Percentiles rank a stretch among this genome's conserved stretches.
Conservation (phyloP, 768 basidiomycete species). For the Austroboletus eburneus region DNA sequence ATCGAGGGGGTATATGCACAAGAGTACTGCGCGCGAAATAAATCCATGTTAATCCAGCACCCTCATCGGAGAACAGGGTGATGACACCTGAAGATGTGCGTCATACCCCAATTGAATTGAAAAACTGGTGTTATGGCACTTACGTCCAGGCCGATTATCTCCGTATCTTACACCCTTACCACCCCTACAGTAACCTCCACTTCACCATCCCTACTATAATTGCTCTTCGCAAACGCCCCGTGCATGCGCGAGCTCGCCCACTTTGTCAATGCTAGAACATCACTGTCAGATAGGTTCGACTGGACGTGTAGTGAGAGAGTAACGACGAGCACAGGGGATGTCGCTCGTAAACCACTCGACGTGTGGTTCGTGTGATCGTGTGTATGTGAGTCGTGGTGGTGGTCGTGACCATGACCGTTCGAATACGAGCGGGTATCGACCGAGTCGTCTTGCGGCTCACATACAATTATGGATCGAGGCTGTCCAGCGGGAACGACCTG, state of each 20-base stretch:
- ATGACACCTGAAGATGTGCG: background rate
- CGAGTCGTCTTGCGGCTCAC: background rate
- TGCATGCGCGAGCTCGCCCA: constrained; percentile 74
- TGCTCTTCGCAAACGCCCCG: constrained; percentile 43
- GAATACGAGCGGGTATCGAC: background rate
- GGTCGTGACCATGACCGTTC: constrained; percentile 15
- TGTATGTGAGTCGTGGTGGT: constrained; percentile 6
- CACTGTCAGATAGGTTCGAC: constrained; percentile 61
- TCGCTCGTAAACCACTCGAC: background rate
- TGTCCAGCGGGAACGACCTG: constrained; percentile 58
- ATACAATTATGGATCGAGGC: constrained; percentile 9
- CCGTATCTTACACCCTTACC: constrained; percentile 47
- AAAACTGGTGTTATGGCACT: constrained; percentile 1
- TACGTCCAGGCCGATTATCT: constrained; percentile 3
- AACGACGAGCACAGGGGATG: constrained; percentile 54
- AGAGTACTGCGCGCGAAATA: constrained; percentile 2
- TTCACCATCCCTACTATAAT: constrained; percentile 32
- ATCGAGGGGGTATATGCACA: constrained; percentile 14
- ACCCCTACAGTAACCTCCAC: constrained; percentile 74
- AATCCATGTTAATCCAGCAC: constrained; percentile 9
- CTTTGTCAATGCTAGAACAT: constrained; percentile 64
- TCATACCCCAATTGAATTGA: background rate
- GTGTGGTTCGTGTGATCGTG: constrained; percentile 7
- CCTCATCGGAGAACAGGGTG: background rate
- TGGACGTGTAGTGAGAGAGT: constrained; percentile 78